A percentile compares a stretch with the other conserved stretches of the same genome.
Conservation (phyloP, 768 basidiomycete genomes). For the Rhodocollybia butyracea region DNA sequence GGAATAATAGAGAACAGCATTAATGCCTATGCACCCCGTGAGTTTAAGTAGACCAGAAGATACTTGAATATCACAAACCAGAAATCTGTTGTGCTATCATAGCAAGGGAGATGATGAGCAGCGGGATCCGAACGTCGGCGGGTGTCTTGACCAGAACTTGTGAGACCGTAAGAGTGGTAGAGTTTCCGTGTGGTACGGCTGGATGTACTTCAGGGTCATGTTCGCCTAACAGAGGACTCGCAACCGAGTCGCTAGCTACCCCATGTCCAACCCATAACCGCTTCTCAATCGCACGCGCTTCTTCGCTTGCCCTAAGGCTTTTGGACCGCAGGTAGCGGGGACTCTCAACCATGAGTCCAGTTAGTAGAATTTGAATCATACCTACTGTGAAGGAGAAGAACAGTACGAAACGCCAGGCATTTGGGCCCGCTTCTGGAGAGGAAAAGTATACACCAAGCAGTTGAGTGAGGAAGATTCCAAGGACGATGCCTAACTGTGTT, state of each 20-base stretch:
- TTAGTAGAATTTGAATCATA: conserved; percentile 51
- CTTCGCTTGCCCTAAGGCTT: conserved; percentile 47
- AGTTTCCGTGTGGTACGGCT: conserved; percentile 11
- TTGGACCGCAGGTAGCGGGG: conserved; percentile 56
- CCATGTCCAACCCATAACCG: conserved; percentile 47
- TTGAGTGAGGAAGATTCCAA: conserved; percentile 88
- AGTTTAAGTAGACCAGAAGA: neutral
- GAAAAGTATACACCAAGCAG: conserved; percentile 68
- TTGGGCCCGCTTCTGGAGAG: conserved; percentile 65
- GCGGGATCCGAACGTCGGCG: conserved; percentile 56
- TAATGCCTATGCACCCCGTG: conserved; percentile 52
- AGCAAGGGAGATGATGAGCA: conserved; percentile 62
- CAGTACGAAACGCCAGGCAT: conserved; percentile 70
- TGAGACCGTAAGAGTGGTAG: conserved; percentile 41
- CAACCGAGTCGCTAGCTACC: conserved; percentile 14
- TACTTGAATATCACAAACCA: conserved; percentile 35
- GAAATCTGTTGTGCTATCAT: conserved; percentile 82
- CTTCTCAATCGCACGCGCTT: conserved; percentile 35
- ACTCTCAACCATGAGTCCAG: conserved; percentile 60
- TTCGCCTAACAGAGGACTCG: conserved; percentile 18
- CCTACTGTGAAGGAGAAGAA: conserved; percentile 58
- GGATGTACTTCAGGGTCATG: conserved; percentile 24
- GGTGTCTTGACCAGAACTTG: conserved; percentile 41
- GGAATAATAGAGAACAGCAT: conserved; percentile 89
- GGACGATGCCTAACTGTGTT: conserved; percentile 78